Percentiles rank a stretch among this genome's conserved stretches.
Conservation (phyloP, 2,329 filamentous ascomycete species). For the Mollisia scopiformis region DNA sequence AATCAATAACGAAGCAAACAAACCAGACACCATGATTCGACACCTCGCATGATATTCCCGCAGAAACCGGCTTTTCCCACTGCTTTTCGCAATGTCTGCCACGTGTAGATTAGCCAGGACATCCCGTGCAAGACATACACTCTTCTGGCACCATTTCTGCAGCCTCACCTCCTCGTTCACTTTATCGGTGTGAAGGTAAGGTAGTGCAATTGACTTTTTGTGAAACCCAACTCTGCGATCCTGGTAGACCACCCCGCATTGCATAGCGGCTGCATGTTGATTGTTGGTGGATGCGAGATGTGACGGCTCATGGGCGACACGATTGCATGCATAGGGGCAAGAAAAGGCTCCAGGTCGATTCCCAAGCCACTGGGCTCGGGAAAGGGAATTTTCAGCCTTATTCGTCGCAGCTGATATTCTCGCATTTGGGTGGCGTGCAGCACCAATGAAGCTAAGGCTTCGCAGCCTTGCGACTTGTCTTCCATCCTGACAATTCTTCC, state of each 20-base stretch:
- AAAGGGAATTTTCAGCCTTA: neutral
- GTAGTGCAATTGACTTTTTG: neutral
- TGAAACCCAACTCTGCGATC: neutral
- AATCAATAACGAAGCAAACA: neutral
- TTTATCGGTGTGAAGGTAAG: no score
- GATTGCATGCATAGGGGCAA: constrained; percentile 1
- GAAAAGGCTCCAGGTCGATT: neutral
- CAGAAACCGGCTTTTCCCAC: neutral
- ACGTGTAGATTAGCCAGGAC: constrained; percentile 10
- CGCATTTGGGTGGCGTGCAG: neutral
- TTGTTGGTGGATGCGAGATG: constrained; percentile 6
- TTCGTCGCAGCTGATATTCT: neutral
- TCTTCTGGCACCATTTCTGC: constrained; percentile 1
- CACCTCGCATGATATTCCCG: neutral
- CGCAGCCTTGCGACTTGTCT: no score
- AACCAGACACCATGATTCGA: neutral
- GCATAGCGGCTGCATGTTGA: constrained; percentile 6
- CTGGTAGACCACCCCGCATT: constrained; percentile 4
- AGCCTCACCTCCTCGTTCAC: no score
- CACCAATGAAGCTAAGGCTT: no score
- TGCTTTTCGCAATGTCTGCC: neutral
- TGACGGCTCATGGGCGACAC: constrained; percentile 11
- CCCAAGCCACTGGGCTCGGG: neutral
- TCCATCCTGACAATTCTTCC: no score
- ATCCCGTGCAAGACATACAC: neutral